Evolutionary conservation across 2,329 filamentous ascomycete species (phyloP).

Genomic region (Paecilomyces sp.): DNA sequence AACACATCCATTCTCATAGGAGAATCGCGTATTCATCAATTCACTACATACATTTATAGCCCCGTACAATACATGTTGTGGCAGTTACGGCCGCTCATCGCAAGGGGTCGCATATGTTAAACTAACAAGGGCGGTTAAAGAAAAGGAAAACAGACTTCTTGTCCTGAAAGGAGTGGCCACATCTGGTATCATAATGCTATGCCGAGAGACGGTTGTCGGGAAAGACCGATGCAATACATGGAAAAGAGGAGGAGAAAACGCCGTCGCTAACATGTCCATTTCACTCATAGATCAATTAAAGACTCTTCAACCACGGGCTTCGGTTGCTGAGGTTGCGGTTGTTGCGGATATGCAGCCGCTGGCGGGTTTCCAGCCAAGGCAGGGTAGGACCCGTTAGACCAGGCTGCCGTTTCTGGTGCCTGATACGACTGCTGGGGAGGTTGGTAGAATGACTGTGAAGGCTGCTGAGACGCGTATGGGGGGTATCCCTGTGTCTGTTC

Average conservation of each 20-base stretch:
- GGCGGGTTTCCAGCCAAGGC: constrained; percentile 11
- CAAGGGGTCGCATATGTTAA: not conserved
- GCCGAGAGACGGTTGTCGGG: constrained; percentile 3
- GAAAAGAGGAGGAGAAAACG: not conserved
- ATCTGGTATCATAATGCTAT: constrained; percentile 19
- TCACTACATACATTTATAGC: not conserved
- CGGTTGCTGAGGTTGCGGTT: constrained; percentile 13
- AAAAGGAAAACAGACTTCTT: constrained; percentile 7
- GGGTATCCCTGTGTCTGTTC: constrained; percentile 4
- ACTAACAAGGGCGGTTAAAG: not conserved
- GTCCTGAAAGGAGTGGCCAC: constrained; percentile 13
- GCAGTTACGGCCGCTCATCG: not conserved
- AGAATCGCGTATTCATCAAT: not conserved
- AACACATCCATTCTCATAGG: not conserved
- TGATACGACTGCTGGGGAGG: constrained; percentile 8
- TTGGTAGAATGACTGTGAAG: constrained; percentile 14
- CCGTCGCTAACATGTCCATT: constrained; percentile 1
- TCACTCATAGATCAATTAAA: constrained; percentile 21
- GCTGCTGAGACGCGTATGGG: constrained; percentile 6
- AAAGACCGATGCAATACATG: constrained; percentile 1
- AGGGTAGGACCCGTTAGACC: constrained; percentile 10
- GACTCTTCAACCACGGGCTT: constrained; percentile 22
- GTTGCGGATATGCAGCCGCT: constrained; percentile 9
- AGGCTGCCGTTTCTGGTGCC: constrained; percentile 8
- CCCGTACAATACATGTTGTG: not conserved